These are phyloP conservation scores for Stephania yunnanensis DNA, from an alignment of 164 flowering plant genomes.

Conservation along the genomic window DNA sequence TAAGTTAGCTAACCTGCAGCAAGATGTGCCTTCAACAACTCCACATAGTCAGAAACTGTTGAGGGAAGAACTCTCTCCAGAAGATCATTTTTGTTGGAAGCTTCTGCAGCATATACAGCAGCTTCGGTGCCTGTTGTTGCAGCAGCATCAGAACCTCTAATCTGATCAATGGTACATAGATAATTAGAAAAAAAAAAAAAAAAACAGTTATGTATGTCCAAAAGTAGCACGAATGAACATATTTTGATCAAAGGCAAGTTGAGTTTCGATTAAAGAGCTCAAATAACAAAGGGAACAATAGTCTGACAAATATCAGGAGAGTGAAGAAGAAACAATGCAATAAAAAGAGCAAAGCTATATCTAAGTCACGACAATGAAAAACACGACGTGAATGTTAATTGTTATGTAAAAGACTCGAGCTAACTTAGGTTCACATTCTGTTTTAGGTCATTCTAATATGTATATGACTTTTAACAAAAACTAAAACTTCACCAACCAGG, in stretches of 20 bases:
- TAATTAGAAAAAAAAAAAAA: slow-evolving; percentile 1
- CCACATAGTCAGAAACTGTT: slow-evolving; percentile 71
- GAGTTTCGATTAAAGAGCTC: not conserved
- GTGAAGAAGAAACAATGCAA: not conserved
- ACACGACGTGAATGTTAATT: not conserved
- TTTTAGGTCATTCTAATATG: not conserved
- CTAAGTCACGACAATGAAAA: not conserved
- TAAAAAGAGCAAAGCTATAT: not conserved
- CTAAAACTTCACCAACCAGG: not conserved
- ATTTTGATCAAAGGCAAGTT: not conserved
- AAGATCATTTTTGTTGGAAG: slow-evolving; percentile 80
- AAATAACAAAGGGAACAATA: not conserved
- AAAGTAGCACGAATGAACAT: not conserved
- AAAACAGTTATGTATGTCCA: not conserved
- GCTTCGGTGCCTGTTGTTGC: slow-evolving; percentile 83
- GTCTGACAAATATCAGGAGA: not conserved
- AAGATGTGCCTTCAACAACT: slow-evolving; percentile 78
- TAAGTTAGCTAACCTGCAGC: slow-evolving; percentile 54
- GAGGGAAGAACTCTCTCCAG: slow-evolving; percentile 81
- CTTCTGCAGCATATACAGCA: slow-evolving; percentile 88
- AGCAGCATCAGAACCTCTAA: slow-evolving; percentile 93
- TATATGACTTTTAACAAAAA: not conserved
- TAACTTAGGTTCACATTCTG: not conserved
- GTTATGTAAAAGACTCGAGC: not conserved
- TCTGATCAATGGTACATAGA: slow-evolving; percentile 32